These are phyloP conservation scores for Ogataea wickerhamii DNA, from an alignment of 805 yeast genomes.

Conservation along the genomic window DNA sequence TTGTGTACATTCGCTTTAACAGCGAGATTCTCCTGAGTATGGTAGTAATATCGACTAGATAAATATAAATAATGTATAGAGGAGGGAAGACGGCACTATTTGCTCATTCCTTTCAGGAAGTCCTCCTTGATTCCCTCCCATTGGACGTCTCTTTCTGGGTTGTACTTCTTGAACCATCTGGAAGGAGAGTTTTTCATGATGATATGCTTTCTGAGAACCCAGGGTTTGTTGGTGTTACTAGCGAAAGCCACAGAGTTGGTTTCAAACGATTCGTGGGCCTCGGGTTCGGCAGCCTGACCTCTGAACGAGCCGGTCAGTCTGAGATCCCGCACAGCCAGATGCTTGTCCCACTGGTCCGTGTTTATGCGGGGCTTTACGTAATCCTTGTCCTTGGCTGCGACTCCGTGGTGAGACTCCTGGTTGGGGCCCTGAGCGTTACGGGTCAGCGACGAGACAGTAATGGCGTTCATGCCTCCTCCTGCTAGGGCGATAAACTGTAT, in stretches of 20 bases:
- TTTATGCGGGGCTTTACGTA: constrained; percentile 51
- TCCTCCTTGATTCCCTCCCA: constrained; percentile 35
- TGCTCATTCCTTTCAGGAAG: constrained; percentile 35
- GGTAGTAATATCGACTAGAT: too few species aligned
- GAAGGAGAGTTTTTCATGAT: constrained; percentile 39
- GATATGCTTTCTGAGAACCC: constrained; percentile 37
- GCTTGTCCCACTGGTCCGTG: constrained; percentile 52
- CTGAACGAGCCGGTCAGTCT: constrained; percentile 72
- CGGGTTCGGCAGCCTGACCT: constrained; percentile 61
- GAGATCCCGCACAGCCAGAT: constrained; percentile 67
- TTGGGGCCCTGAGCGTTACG: constrained; percentile 34
- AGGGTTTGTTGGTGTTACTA: constrained; percentile 31
- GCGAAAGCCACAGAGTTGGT: constrained; percentile 50
- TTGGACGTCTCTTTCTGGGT: constrained; percentile 29
- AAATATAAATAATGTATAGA: too few species aligned
- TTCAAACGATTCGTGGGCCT: constrained; percentile 76
- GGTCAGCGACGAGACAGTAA: constrained; percentile 29
- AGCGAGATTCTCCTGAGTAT: too few species aligned
- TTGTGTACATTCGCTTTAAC: constrained; percentile 10
- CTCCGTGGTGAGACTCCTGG: constrained; percentile 36
- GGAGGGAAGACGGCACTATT: constrained; percentile 10
- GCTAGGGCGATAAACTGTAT: constrained; percentile 46
- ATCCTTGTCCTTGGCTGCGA: constrained; percentile 41
- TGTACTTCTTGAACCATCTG: constrained; percentile 35
- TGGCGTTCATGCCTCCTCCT: constrained; percentile 45